Evolutionary conservation across 2,329 filamentous ascomycete genomes (phyloP), one percentile per base, ranked within the genome.

Genomic region (Lachnellula arida): DNA sequence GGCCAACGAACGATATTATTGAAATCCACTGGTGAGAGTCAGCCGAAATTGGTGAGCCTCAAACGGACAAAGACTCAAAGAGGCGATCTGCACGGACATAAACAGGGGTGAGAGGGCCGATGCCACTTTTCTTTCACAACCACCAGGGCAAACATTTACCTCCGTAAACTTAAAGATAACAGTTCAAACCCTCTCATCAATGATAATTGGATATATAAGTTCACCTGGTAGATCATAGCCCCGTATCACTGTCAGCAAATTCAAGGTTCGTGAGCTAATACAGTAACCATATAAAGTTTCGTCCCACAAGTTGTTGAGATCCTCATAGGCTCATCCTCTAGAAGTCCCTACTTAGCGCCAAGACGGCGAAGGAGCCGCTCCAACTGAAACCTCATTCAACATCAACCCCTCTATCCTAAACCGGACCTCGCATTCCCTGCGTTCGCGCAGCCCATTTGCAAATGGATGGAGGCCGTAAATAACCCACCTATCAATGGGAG

Each of bases 401-500:
- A 58, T 61, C 54, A n/a, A 22, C 25, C 44, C 19, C 17, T 22
- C 15, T 34, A 34, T 25, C 42, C 39, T 7, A 32, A 53, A 34
- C 39, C 8, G 6, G n/a, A 52, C 23, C 28, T 28, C 17, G 22
- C 34, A 54, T 15, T 19, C 37, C 15, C 55, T 55, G 54, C 51
- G 53, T 51, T 25, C 49, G 55, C 58, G 56, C 57, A 61, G 55
- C 52, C 48, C 37, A 39, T 25, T 55, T 53, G 55, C 64, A 61
- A 55, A 67, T 68, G 66, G 64, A 68, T 68, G 65, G 66, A 66
- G 60, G 55, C 59, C 39, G 54, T 48, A 42, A 39, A n/a, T 49
- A 46, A 49, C 28, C 56, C 49, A 42, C 43, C 51, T 48, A 63
- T 52, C 56, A 57, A 60, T 60, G 58, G 51, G 54, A 54, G 46